Conservation (phyloP, 225 moss, liverwort and hornwort species). For the Marchantia polymorpha region DNA sequence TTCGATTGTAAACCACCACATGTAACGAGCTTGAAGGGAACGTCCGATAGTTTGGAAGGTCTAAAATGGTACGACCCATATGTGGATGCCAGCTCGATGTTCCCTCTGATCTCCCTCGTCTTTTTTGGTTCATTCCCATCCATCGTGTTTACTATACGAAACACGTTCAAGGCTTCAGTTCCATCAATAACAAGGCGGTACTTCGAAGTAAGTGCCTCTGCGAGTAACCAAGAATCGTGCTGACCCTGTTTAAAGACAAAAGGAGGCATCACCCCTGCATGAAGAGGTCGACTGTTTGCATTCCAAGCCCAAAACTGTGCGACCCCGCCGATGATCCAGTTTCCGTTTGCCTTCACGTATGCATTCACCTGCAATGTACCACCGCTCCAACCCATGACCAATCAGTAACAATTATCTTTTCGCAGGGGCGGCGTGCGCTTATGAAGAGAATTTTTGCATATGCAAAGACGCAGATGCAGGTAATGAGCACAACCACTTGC, state of each 20-base stretch:
- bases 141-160: constrained; percentile 46
- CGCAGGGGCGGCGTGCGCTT: neutral
- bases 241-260: constrained; percentile 84
- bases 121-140: constrained; percentile 1
- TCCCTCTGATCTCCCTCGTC: constrained; percentile 57
- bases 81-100: constrained; percentile 66
- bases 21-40: constrained; percentile 57
- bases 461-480: neutral
- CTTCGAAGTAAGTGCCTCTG: constrained; percentile 76
- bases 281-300: constrained; percentile 61
- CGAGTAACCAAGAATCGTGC: constrained; percentile 89
- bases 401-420: neutral
- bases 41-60: constrained; percentile 59
- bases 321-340: constrained; percentile 56
- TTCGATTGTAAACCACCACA: constrained; percentile 51
- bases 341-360: constrained; percentile 48
- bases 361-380: constrained; percentile 53
- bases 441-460: neutral
- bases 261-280: constrained; percentile 87
- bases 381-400: neutral
- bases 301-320: constrained; percentile 95
- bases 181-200: constrained; percentile 79
- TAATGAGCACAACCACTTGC: too few relatives aligned
- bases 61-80: constrained; percentile 76
- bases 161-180: constrained; percentile 55